These are phyloP conservation scores for Davidsoniella virescens DNA, from an alignment of 2,329 filamentous ascomycete genomes.

Conservation along the genomic window DNA sequence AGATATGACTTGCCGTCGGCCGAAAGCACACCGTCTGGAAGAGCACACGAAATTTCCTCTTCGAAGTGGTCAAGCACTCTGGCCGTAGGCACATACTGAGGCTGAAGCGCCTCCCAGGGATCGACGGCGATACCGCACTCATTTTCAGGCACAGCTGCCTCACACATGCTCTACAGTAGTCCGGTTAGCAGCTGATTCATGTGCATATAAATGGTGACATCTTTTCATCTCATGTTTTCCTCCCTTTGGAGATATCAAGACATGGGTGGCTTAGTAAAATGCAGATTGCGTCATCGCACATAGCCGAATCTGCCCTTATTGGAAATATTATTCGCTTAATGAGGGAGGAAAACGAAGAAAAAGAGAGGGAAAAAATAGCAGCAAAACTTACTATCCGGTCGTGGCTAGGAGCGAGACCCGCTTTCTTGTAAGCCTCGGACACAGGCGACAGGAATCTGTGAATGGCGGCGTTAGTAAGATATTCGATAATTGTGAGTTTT, in stretches of 20 bases:
- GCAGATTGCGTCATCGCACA: slow-evolving; percentile 6
- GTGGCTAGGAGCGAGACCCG: slow-evolving; percentile 22
- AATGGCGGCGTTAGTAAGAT: background rate
- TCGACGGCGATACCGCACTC: slow-evolving; percentile 70
- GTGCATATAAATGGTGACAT: background rate
- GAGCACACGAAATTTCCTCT: slow-evolving; percentile 63
- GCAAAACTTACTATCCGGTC: slow-evolving; percentile 19
- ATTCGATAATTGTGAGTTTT: background rate
- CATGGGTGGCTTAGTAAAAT: background rate
- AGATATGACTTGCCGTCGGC: slow-evolving; percentile 46
- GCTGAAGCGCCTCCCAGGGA: slow-evolving; percentile 69
- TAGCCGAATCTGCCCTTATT: too few species aligned
- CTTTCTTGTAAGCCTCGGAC: slow-evolving; percentile 23
- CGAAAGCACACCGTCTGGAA: slow-evolving; percentile 59
- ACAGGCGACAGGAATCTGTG: slow-evolving; percentile 24
- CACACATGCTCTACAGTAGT: slow-evolving; percentile 49
- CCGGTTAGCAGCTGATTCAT: background rate
- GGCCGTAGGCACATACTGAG: slow-evolving; percentile 75
- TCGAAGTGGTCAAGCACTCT: slow-evolving; percentile 84
- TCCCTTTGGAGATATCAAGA: too few species aligned
- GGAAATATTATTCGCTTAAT: too few species aligned
- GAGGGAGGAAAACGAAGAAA: too few species aligned
- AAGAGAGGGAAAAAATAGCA: background rate
- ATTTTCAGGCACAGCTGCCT: slow-evolving; percentile 58
- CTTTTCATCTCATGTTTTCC: too few species aligned